A percentile compares a stretch with the other conserved stretches of the same genome.
Conservation (phyloP, 2,329 filamentous ascomycete genomes). For the Cercospora berteroae region DNA sequence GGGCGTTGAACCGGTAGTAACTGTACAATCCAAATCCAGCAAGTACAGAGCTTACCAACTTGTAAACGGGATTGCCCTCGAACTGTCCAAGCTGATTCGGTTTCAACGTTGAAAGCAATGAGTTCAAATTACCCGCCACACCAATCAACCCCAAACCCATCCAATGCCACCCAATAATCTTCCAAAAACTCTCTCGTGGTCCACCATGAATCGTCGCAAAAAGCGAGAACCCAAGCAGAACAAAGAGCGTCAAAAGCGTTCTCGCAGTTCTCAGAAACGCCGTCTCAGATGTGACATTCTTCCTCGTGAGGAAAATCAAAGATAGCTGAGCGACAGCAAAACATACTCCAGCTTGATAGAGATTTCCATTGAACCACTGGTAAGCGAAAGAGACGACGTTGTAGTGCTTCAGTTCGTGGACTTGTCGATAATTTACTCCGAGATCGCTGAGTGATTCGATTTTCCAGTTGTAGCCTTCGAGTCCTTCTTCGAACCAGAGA, state of each 20-base stretch:
- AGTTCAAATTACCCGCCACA: slow-evolving; percentile 24
- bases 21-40: slow-evolving; percentile 21
- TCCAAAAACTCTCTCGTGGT: slow-evolving; percentile 23
- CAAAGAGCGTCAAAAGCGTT: slow-evolving; percentile 14
- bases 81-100: slow-evolving; percentile 15
- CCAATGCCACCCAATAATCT: slow-evolving; percentile 29
- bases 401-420: slow-evolving; percentile 27
- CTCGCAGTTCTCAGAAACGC: slow-evolving; percentile 15
- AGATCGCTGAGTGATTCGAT: slow-evolving; percentile 26
- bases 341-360: slow-evolving; percentile 18
- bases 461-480: slow-evolving; percentile 16
- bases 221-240: slow-evolving; percentile 22
- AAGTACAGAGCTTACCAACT: slow-evolving; percentile 16
- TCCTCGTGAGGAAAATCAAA: slow-evolving; percentile 14
- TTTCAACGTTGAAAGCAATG: slow-evolving; percentile 13
- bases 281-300: background rate
- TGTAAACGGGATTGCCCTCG: slow-evolving; percentile 17
- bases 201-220: slow-evolving; percentile 23
- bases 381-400: slow-evolving; percentile 19
- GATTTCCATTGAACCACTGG: slow-evolving; percentile 16
- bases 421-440: slow-evolving; percentile 27
- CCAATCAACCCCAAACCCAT: slow-evolving; percentile 18
- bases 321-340: slow-evolving; percentile 20
- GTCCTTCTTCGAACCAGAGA: slow-evolving; percentile 16
- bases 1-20: slow-evolving; percentile 21